These are phyloP conservation scores for Malania oleifera DNA, from an alignment of 164 flowering plant species.

Conservation along the genomic window DNA sequence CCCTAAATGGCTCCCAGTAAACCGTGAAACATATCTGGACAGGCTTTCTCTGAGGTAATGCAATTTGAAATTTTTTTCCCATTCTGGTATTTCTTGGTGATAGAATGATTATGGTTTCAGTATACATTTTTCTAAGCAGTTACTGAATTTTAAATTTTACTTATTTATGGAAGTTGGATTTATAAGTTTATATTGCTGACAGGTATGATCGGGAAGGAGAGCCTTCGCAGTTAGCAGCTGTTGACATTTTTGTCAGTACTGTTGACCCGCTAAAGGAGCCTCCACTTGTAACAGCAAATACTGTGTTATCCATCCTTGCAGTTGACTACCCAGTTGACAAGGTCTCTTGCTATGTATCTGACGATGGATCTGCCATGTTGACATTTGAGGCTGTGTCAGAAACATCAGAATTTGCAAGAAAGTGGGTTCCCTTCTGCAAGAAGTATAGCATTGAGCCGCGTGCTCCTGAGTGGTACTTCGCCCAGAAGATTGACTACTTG, in stretches of 20 bases:
- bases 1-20: constrained; percentile 32
- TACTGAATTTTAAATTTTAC: neutral
- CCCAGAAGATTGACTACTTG: constrained; percentile 27
- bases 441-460: constrained; percentile 31
- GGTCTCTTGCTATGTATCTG: constrained; percentile 31
- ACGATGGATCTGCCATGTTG: constrained; percentile 36
- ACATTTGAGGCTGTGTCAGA: constrained; percentile 33
- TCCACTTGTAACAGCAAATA: constrained; percentile 37
- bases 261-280: constrained; percentile 37
- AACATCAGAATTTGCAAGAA: constrained; percentile 31
- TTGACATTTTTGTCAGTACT: constrained; percentile 37
- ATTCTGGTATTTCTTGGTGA: no score
- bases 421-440: constrained; percentile 35
- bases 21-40: constrained; percentile 34
- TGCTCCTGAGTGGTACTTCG: constrained; percentile 33
- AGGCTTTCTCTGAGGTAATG: constrained; percentile 27
- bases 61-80: neutral
- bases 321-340: constrained; percentile 37
- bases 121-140: neutral
- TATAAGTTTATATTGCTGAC: neutral
- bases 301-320: constrained; percentile 33
- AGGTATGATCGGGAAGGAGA: constrained; percentile 35
- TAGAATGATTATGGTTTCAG: no score
- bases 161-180: neutral
- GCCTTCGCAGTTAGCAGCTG: constrained; percentile 33